Evolutionary conservation across 2,329 filamentous ascomycete genomes (phyloP), one percentile per base, ranked within the genome.

Genomic region (Penicillium sp.): DNA sequence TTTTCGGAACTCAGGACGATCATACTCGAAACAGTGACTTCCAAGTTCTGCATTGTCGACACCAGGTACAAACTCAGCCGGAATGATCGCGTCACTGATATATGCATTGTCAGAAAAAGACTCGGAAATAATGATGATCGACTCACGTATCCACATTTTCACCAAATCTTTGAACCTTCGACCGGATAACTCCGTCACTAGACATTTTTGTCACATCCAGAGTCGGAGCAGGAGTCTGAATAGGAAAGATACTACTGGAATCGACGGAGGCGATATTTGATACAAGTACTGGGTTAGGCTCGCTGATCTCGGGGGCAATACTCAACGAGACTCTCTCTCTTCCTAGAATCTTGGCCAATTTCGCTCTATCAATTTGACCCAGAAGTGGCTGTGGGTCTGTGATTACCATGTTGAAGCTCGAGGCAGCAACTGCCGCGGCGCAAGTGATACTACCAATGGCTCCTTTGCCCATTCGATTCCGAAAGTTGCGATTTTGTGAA

Each of bases 401-500:
- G 16, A 78, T 65, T 35, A 63, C 67, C 77, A 80, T 78, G 10
- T 66, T 61, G 53, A 80, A 80, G 5, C 71, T 74, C 1, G 74
- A 77, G 1, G 77, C 77, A 3, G 77, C 77, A 3, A 79, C 77
- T 1, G 75, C 75, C 8, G 73, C 75, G 3, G 78, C 77, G 1
- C 75, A 77, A 1, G 73, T 68, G 26, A 80, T 60, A 55, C 75
- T 46, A 37, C 54, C 54, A 42, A 57, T 47, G 26, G 42, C 44
- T 30, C 53, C 55, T 53, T 53, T 59, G 11, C 56, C 54, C 54
- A 61, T 61, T 6, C 52, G 60, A 58, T 80, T 78, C 49, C 75
- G 61, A 55, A 78, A 79, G 60, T 79, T 79, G 10, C 77, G 66
- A 53, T 79, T 79, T 58, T 79, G 77, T 7, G 72, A 76, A 14